phyloP scores from a whole-genome alignment of 257 asterid genomes.

The Solanum tacnaense region DNA sequence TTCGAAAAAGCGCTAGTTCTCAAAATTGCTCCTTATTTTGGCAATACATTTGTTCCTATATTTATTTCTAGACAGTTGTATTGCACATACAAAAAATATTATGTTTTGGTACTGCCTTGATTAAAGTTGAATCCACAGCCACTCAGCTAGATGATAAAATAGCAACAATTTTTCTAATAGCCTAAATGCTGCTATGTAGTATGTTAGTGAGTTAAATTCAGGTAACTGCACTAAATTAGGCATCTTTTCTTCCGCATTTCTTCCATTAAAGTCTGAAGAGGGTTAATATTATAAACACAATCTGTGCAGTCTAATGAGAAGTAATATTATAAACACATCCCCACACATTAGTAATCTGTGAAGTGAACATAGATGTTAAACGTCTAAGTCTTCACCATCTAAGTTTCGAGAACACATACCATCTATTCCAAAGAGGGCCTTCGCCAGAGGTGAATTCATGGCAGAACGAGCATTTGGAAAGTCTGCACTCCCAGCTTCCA shows the following conservation, averaged over 20 bases:
- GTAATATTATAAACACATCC: neutral
- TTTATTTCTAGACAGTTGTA: neutral
- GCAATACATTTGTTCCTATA: neutral
- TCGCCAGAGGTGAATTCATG: slow-evolving; percentile 85
- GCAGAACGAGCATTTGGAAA: slow-evolving; percentile 93
- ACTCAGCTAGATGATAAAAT: neutral
- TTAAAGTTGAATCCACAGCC: neutral
- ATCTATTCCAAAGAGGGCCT: slow-evolving; percentile 70
- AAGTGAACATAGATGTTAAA: neutral
- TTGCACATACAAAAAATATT: neutral
- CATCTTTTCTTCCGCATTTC: neutral
- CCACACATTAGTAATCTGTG: neutral
- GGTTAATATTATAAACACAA: neutral
- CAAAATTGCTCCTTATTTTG: neutral
- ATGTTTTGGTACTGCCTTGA: neutral
- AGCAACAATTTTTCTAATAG: neutral
- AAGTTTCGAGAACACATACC: slow-evolving; percentile 23
- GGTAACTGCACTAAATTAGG: neutral
- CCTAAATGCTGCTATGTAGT: neutral
- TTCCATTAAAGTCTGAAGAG: neutral
- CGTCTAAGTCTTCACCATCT: neutral
- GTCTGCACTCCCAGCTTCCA: slow-evolving; percentile 81
- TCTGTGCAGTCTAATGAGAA: neutral
- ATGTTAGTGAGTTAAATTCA: neutral
- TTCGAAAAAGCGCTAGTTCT: neutral